Base-by-base conservation (phyloP, 179 eudicot species). In the Gypsophila paniculata region DNA sequence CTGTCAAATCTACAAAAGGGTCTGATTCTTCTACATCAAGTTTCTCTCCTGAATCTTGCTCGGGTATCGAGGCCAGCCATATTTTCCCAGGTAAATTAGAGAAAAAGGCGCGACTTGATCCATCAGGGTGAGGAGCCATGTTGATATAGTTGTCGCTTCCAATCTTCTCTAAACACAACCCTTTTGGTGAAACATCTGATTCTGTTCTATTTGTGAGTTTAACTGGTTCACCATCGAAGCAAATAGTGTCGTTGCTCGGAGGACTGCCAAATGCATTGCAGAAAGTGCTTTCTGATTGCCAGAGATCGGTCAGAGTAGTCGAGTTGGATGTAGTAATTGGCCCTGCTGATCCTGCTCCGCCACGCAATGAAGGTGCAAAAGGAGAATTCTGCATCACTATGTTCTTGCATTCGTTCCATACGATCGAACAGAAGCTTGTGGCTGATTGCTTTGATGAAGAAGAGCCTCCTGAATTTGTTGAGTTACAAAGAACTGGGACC, bases 121-220 rank as follows among this genome's bases (percentile, higher is more conserved):
- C 97, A 59, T 93, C 98, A 0, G 98, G 98, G 67, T 93, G 98
- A 5, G 96, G 72, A 60, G 73, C 93, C 97, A 93, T 86, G 65
- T 89, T 91, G 77, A 93, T 80, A 63, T 86, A 93, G 34, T 87
- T 66, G 3, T 83, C 93, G 32, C 48, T 70, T 9, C 80, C 86
- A 15, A 93, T 68, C 76, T 82, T 91, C 87, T 93, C 98, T 15
- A 93, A 82, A 76, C 98, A 93, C 62, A 93, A 32, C 38, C 98
- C 97, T 53, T 80, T 81, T 11, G 96, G 87, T 0, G 85, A 81
- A 59, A 65, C 78, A 8, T 61, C 57, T 3, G 81, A 36, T 26
- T 78, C 70, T 8, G 87, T 70, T 44, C 22, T 74, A 52, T 73
- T 74, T 54, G 53, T 70, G 5, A 87, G 84, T 15, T 83, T 72